Evolutionary conservation across 2,329 filamentous ascomycete species (phyloP), one percentile per base, ranked within the genome.

Genomic region (Diaporthe eres): DNA sequence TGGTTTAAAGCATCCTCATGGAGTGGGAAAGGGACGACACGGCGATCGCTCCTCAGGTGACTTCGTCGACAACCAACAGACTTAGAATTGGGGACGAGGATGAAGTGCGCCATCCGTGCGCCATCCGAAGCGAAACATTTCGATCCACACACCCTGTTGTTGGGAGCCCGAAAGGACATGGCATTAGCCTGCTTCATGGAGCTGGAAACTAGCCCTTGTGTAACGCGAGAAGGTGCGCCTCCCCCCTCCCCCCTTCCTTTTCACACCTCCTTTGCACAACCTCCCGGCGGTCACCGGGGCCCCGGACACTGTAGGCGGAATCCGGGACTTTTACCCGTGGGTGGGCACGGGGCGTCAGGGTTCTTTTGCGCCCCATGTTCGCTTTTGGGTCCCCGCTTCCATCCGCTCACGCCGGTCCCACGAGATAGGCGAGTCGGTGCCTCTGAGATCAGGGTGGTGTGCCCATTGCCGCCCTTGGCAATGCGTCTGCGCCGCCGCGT

Each of bases 361-460:
- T 68, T 68, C 65, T 68, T 68, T 68, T 55, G 65, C 39, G 25
- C 37, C 31, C 63, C 63, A 25, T 51, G 19, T 51, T 49, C 25
- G 28, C 63, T 44, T 31, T 47, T 37, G 9, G 19, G 8, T 22
- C 19, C 63, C 28, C 13, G 28, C 51, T 25, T n/a, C 13, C 47
- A 39, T 13, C 31, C 17, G 22, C 31, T 19, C 22, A 53, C 49
- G 65, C 47, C 31, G 31, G 22, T 53, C 13, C 44, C 9, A 25
- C 12, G 25, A 53, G 65, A 68, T 55, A 28, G 31, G 49, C 47
- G 65, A 53, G n/a, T 12, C 49, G 31, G n/a, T 53, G 34, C 34
- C 22, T 53, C 13, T 51, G 65, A 51, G 31, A 28, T 28, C 49
- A 25, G n/a, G 22, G 47, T 39, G 63, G 22, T 19, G 47, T 53